Evolutionary conservation across 2,329 filamentous ascomycete genomes (phyloP).

Genomic region (Myriosclerotinia scirpicola): DNA sequence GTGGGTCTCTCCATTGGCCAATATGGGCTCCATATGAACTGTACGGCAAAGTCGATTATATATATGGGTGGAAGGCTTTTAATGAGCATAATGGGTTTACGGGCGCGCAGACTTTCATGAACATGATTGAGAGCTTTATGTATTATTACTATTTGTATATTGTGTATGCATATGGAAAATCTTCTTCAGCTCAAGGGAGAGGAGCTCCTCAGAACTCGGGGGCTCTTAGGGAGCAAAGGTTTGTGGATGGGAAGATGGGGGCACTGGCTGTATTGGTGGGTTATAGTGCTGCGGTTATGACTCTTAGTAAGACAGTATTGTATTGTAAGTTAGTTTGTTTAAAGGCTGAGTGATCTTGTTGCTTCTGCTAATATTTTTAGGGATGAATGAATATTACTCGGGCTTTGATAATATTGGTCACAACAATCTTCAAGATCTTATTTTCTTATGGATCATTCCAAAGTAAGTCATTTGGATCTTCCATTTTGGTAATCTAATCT

Average conservation of each 20-base stretch:
- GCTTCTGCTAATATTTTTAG: slow-evolving; percentile 41
- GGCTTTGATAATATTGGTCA: slow-evolving; percentile 63
- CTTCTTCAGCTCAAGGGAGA: slow-evolving; percentile 36
- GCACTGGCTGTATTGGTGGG: slow-evolving; percentile 57
- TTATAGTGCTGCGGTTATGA: slow-evolving; percentile 61
- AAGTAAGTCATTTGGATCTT: slow-evolving; percentile 53
- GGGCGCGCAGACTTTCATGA: slow-evolving; percentile 59
- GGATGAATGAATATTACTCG: slow-evolving; percentile 60
- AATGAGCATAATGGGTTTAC: slow-evolving; percentile 63
- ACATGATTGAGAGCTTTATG: slow-evolving; percentile 57
- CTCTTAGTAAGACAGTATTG: slow-evolving; percentile 65
- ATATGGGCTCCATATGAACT: slow-evolving; percentile 66
- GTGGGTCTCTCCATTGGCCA: slow-evolving; percentile 59
- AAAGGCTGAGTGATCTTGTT: background rate
- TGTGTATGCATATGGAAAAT: slow-evolving; percentile 47
- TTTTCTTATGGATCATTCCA: slow-evolving; percentile 63
- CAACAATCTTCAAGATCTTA: slow-evolving; percentile 53
- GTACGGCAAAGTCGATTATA: slow-evolving; percentile 63
- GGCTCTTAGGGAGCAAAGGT: slow-evolving; percentile 50
- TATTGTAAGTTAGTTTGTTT: slow-evolving; percentile 57
- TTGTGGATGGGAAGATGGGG: slow-evolving; percentile 52
- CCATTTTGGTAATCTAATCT: slow-evolving; percentile 13
- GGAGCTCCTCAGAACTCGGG: slow-evolving; percentile 43
- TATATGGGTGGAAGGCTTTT: slow-evolving; percentile 65
- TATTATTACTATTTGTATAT: slow-evolving; percentile 61